phyloP scores from a whole-genome alignment of 2,329 filamentous ascomycete genomes.

The Arthrobotrys conoides region DNA sequence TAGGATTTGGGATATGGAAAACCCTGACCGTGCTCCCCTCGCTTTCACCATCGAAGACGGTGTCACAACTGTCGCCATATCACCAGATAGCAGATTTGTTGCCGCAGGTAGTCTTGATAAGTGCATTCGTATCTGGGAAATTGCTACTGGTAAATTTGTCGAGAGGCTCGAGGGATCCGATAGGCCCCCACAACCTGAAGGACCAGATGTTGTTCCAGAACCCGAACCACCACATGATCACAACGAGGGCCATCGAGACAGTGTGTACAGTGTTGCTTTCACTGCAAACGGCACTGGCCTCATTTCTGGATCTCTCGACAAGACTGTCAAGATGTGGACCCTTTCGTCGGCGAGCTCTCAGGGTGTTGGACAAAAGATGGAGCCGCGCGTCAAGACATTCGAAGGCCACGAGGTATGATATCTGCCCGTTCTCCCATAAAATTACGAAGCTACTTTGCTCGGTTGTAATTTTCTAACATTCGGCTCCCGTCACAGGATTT shows the following conservation, averaged over 20 bases:
- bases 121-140: slow-evolving; percentile 58
- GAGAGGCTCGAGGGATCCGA: slow-evolving; percentile 73
- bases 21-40: slow-evolving; percentile 67
- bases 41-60: slow-evolving; percentile 72
- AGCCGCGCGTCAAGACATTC: slow-evolving; percentile 95
- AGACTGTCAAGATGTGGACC: slow-evolving; percentile 82
- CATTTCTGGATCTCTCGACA: slow-evolving; percentile 99
- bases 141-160: slow-evolving; percentile 76
- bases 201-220: slow-evolving; percentile 82
- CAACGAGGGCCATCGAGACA: slow-evolving; percentile 58
- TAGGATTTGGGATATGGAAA: slow-evolving; percentile 57
- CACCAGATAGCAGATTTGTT: slow-evolving; percentile 53
- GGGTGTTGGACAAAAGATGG: slow-evolving; percentile 80
- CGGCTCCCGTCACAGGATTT: slow-evolving; percentile 78
- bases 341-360: slow-evolving; percentile 80
- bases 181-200: slow-evolving; percentile 83
- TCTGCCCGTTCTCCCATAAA: slow-evolving; percentile 17
- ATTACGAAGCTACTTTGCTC: background rate
- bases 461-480: slow-evolving; percentile 23
- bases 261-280: slow-evolving; percentile 69
- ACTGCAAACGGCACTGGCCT: slow-evolving; percentile 74
- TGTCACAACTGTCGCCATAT: slow-evolving; percentile 58
- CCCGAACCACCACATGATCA: slow-evolving; percentile 79
- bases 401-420: slow-evolving; percentile 87
- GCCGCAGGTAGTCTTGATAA: slow-evolving; percentile 54